Evolutionary conservation across 2,329 filamentous ascomycete genomes (phyloP), one percentile per base, ranked within the genome.

Genomic region (Shiraia bambusicola): DNA sequence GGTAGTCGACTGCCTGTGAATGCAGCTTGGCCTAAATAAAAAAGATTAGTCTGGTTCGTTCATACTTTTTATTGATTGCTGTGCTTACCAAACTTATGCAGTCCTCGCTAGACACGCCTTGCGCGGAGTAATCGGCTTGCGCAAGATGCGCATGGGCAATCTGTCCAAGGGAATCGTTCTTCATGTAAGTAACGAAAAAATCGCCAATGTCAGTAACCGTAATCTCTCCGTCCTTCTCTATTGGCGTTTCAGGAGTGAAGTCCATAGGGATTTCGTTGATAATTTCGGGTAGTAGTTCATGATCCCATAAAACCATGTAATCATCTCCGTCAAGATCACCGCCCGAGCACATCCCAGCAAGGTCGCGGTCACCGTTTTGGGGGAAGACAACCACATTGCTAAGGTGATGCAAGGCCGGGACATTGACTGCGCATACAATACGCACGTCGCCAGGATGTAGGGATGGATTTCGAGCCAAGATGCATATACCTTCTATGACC

Each of bases 321-420:
- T 98, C 93, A 58, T 98, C 93, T 0, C 93, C 93, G 61, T 98
- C 93, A 0, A 98, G 77, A 61, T 98, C 93, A 0, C 93, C 93
- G 2, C 93, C 93, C 3, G 93, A 95, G 50, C 93, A 90, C 92
- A 97, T 97, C 58, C 87, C 90, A 1, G 91, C 83, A 15, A 98
- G 72, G 49, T 95, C 89, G 12, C 86, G 78, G 59, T 96, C 89
- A 0, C 92, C 92, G 0, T 75, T 84, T 26, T 87, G 82, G 1
- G 93, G 88, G 34, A 98, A 85, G 0, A 97, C 90, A 1, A 97
- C 84, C 1, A 94, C 87, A 61, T 97, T 84, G 42, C 80, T 84
- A 3, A 96, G 75, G 57, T 96, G 88, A 32, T 76, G 80, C 3
- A 98, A 73, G n/a, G 73, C 72, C 1, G 83, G 80, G 2, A 83